Base-by-base conservation (phyloP, 2,329 filamentous ascomycete genomes). In the Pseudogymnoascus sp. region DNA sequence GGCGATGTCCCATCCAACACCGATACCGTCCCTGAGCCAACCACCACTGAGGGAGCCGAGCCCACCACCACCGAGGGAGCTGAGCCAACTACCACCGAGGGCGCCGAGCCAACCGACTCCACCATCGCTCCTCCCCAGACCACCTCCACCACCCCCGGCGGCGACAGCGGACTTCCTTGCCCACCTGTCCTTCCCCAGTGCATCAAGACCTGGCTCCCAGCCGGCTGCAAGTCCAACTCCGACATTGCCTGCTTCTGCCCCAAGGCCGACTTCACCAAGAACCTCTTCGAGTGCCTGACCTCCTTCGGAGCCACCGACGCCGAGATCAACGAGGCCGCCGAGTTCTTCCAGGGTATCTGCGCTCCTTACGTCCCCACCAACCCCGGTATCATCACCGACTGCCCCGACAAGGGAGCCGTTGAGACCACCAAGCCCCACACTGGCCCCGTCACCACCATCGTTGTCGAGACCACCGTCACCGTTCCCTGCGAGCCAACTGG, bases 341-440 rank as follows among this genome's bases (percentile, higher is more conserved):
- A 84, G 71, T 96, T 90, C 85, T 88, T 97, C 81, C 88, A 93
- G 76, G 93, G 93, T 75, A 90, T 97, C 77, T 97, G 93, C 79
- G 91, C 89, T 64, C 78, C 83, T 62, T 88, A 88, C 76, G 83
- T 91, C 37, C 80, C 83, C 14, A 70, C 83, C 73, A 96, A 97
- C 84, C 91, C 93, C n/a, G 90, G 82, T 67, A 90, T 97, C 71
- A 84, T 91, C 72, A 96, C 89, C 60, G 86, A 80, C 81, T 40
- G 79, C 85, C 74, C 84, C 59, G 11, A 46, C 46, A 31, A 60
- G 40, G 9, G 53, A 63, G 2, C 21, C 84, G 69, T 25, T 85
- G 69, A 82, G 63, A 83, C 88, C 75, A 80, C 82, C 83, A 53
- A 74, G 75, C 42, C 66, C 68, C 62, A 66, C 12, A 77, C 78